Conservation (phyloP, 768 basidiomycete species). For the Mycena haematopus region DNA sequence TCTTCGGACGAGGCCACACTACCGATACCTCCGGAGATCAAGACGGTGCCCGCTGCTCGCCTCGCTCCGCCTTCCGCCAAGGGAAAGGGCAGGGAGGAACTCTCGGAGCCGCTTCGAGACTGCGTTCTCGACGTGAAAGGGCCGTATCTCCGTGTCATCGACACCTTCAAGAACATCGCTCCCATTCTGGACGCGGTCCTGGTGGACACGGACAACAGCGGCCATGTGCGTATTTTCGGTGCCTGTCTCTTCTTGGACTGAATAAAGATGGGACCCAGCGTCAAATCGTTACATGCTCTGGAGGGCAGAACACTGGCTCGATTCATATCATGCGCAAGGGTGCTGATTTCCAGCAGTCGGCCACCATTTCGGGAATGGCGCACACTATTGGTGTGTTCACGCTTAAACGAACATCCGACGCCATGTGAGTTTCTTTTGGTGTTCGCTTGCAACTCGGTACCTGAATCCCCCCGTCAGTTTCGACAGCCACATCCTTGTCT, state of each 20-base stretch:
- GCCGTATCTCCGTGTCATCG: constrained; percentile 64
- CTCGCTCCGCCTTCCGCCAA: constrained; percentile 38
- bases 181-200: constrained; percentile 85
- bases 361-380: constrained; percentile 60
- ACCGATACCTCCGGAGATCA: constrained; percentile 56
- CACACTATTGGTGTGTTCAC: constrained; percentile 70
- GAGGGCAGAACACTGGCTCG: constrained; percentile 77
- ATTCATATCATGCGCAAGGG: constrained; percentile 82
- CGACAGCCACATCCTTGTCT: constrained; percentile 64
- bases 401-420: constrained; percentile 52
- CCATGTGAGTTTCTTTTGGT: constrained; percentile 49
- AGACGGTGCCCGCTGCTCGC: constrained; percentile 44
- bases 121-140: constrained; percentile 59
- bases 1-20: constrained; percentile 48
- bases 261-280: constrained; percentile 46
- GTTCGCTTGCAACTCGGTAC: background rate
- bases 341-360: constrained; percentile 76
- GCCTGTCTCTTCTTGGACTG: background rate
- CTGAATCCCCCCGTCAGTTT: constrained; percentile 40
- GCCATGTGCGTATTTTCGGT: constrained; percentile 55
- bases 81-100: constrained; percentile 48
- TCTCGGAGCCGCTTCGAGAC: constrained; percentile 43
- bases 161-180: constrained; percentile 77
- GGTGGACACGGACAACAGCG: constrained; percentile 73
- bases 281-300: constrained; percentile 89